Evolutionary conservation across 306 rosid genomes (phyloP), one percentile per base, ranked within the genome.

Genomic region (Comarum palustre): DNA sequence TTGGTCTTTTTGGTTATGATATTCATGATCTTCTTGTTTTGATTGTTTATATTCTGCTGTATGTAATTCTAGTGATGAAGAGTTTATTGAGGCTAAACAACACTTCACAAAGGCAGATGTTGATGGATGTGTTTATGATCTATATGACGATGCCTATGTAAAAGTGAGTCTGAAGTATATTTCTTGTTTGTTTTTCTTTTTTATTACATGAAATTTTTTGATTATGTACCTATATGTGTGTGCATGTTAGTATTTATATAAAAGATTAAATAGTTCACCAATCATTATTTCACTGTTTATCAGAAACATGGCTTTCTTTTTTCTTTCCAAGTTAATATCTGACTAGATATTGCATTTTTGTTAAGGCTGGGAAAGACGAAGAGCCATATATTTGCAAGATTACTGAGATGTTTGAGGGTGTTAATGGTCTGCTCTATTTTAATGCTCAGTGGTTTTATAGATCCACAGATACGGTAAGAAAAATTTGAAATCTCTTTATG

Each of bases 391-490:
- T 93, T 47, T 83, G 97, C 36, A 86, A 82, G 63, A 89, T 93
- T 27, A 67, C 87, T 5, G 98, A 93, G 77, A 76, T 93, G 86
- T 93, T 93, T 68, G 90, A 87, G 72, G 80, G 81, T 4, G 57
- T 82, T 34, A 90, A 90, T 52, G 92, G 96, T 6, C 1, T 25
- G 1, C 57, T 77, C 9, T 76, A 80, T 74, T 90, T 90, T 65
- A 87, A 84, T 0, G 93, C 97, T 9, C 97, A 88, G 22, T 93
- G 98, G 98, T 93, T 84, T 36, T 93, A 90, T 39, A 78, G 98
- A 69, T 84, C 93, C 0, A 77, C 38, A 43, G 98, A 93, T 67
- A 93, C 98, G 0, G 98, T 93, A 85, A 82, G 93, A 66, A 39
- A 66, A 4, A 0, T 12, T 25, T 0, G 52, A 29, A 29, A 39